Percentiles rank a stretch among this genome's conserved stretches.
These are phyloP conservation scores for Geotrichum candidum DNA, from an alignment of 1,139 yeast genomes.

Conservation along the genomic window DNA sequence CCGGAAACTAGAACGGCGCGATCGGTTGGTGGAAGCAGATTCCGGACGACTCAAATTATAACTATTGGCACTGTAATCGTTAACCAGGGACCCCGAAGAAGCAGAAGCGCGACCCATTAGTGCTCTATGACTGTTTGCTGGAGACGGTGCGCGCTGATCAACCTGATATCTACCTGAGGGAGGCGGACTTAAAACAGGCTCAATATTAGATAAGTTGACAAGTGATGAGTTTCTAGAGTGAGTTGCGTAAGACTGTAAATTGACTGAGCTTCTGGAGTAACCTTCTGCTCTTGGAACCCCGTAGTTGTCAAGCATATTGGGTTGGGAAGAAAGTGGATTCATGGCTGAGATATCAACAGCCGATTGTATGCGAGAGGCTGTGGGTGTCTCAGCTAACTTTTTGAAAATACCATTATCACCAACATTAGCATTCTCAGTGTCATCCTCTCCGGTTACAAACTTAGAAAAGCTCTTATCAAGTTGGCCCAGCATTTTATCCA, in stretches of 20 bases:
- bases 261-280: not conserved
- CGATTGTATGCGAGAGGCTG: constrained; percentile 18
- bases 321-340: not conserved
- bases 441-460: constrained; percentile 79
- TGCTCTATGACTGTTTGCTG: not conserved
- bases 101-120: not conserved
- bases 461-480: constrained; percentile 72
- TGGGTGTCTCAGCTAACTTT: constrained; percentile 41
- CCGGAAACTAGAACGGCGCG: constrained; percentile 7
- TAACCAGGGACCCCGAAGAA: not conserved
- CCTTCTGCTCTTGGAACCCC: constrained; percentile 1
- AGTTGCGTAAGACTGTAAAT: not conserved
- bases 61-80: not conserved
- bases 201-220: not conserved
- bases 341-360: constrained; percentile 8
- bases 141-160: constrained; percentile 2
- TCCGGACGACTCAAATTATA: constrained; percentile 2
- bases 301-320: constrained; percentile 1
- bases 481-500: constrained; percentile 84
- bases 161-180: not conserved
- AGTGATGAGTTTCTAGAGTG: constrained; percentile 1
- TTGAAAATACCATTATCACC: constrained; percentile 55
- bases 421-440: constrained; percentile 23
- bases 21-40: constrained; percentile 4
- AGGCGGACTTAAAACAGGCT: constrained; percentile 2